Conservation (phyloP, 2,329 filamentous ascomycete genomes). For the Thelonectria discophora region DNA sequence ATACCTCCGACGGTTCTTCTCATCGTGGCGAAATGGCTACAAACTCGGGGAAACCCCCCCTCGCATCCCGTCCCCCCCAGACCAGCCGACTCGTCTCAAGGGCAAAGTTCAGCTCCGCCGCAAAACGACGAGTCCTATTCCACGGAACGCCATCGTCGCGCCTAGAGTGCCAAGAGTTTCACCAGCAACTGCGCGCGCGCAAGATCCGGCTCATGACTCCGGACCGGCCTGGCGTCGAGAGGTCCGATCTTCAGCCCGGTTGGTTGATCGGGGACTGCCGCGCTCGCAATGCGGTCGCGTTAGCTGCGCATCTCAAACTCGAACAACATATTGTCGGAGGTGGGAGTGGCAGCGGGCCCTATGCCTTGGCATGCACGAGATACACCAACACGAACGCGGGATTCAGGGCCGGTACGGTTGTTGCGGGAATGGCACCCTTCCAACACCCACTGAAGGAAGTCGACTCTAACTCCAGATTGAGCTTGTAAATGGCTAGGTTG, state of each 20-base stretch:
- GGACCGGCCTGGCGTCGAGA: conserved; percentile 18
- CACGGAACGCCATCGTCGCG: conserved; percentile 21
- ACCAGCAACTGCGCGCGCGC: conserved; percentile 6
- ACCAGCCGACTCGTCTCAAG: conserved; percentile 26
- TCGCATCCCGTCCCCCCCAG: conserved; percentile 15
- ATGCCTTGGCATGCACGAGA: conserved; percentile 24
- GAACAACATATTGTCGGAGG: conserved; percentile 17
- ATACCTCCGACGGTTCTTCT: neutral
- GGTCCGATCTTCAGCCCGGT: conserved; percentile 13
- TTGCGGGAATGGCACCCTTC: conserved; percentile 15
- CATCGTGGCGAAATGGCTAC: conserved; percentile 9
- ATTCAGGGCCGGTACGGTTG: conserved; percentile 15
- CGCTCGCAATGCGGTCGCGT: conserved; percentile 11
- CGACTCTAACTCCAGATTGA: conserved; percentile 15
- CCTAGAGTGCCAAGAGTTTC: conserved; percentile 21
- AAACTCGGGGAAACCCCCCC: neutral
- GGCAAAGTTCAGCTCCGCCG: conserved; percentile 22
- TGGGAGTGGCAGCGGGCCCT: conserved; percentile 24
- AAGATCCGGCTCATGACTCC: conserved; percentile 23
- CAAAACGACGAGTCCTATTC: conserved; percentile 17
- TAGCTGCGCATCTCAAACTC: conserved; percentile 18
- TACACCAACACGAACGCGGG: conserved; percentile 16
- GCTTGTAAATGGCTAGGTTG: conserved; percentile 19
- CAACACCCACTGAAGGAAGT: conserved; percentile 14
- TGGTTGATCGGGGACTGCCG: conserved; percentile 21